Conservation (phyloP, 345 rosid genomes). For the Melaleuca quinquenervia region DNA sequence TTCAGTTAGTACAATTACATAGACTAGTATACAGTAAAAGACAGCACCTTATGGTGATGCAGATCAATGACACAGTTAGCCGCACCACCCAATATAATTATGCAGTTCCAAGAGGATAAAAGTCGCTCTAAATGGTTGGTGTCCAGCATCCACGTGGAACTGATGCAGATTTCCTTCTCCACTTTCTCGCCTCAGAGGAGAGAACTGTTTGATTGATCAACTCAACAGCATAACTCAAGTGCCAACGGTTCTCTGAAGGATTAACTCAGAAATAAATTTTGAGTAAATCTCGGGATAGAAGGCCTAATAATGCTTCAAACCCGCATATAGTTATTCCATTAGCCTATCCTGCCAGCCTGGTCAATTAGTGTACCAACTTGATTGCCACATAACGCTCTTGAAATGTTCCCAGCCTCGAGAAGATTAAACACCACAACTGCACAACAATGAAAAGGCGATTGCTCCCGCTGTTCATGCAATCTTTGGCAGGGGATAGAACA, state of each 20-base stretch:
- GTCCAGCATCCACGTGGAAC: neutral
- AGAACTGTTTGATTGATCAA: neutral
- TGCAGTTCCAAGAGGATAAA: neutral
- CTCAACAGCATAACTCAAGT: neutral
- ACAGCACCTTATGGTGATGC: neutral
- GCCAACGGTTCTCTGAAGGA: neutral
- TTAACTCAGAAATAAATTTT: neutral
- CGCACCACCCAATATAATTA: neutral
- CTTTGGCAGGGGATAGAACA: neutral
- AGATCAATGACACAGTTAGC: neutral
- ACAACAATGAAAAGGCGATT: neutral
- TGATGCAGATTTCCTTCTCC: neutral
- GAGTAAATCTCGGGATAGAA: neutral
- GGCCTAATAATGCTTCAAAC: conserved; percentile 5
- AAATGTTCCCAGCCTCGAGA: conserved; percentile 75
- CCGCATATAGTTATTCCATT: neutral
- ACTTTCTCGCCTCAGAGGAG: neutral
- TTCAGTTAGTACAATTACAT: neutral
- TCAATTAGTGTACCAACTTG: conserved; percentile 86
- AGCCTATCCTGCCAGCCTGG: conserved; percentile 29
- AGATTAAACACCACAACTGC: conserved; percentile 83
- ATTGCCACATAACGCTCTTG: conserved; percentile 77
- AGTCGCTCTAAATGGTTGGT: neutral
- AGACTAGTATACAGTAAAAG: neutral
- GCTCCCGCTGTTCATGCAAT: neutral